phyloP scores from a whole-genome alignment of 1,284 basidiomycete species.

The Stereum hirsutum region DNA sequence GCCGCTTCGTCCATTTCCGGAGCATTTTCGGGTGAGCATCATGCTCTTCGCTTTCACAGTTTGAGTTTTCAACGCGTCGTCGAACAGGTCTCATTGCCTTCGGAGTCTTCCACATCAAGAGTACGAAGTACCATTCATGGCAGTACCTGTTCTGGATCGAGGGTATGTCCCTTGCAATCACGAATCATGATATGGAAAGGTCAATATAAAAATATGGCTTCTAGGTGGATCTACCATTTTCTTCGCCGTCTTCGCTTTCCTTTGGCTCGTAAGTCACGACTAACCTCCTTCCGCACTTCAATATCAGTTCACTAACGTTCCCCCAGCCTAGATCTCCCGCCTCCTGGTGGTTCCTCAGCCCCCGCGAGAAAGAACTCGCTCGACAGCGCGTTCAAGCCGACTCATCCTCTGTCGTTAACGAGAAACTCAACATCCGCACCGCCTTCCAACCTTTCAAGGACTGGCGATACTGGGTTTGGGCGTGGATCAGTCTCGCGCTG shows the following conservation, averaged over 20 bases:
- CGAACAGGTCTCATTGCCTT: conserved; percentile 1
- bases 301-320: not conserved
- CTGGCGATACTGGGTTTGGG: conserved; percentile 34
- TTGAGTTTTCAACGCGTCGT: too few relatives aligned
- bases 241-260: conserved; percentile 33
- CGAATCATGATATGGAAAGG: not conserved
- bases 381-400: conserved; percentile 34
- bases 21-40: conserved; percentile 2
- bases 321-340: conserved; percentile 29
- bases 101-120: conserved; percentile 1
- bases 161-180: not conserved
- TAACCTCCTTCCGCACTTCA: not conserved
- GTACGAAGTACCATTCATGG: conserved; percentile 3
- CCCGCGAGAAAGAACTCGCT: conserved; percentile 34
- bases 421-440: conserved; percentile 32
- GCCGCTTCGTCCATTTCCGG: conserved; percentile 2
- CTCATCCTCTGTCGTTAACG: conserved; percentile 36
- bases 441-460: conserved; percentile 35
- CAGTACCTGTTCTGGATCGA: conserved; percentile 3
- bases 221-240: conserved; percentile 16
- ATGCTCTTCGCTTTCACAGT: too few relatives aligned
- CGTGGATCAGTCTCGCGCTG: conserved; percentile 31
- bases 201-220: not conserved
- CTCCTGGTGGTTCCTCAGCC: conserved; percentile 31
- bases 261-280: conserved; percentile 23